Evolutionary conservation across 192 early-diverging fungal genomes (phyloP).

Genomic region (Funneliformis geosporum): DNA sequence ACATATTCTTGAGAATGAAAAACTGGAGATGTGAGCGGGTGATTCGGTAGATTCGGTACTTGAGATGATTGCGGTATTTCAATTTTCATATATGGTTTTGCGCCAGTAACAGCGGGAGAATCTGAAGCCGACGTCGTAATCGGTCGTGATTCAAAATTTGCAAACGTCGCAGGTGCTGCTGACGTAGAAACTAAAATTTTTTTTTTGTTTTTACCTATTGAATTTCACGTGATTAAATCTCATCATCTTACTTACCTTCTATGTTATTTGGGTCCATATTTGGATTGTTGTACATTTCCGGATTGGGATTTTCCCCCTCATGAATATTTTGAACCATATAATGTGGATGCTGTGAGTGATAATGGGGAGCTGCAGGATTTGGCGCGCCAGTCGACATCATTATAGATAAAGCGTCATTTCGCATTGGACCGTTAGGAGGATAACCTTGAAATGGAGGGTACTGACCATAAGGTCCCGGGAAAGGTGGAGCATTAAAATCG

Average conservation of each 20-base stretch:
- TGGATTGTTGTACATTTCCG: constrained; percentile 39
- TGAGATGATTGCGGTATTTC: constrained; percentile 2
- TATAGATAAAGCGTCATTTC: constrained; percentile 10
- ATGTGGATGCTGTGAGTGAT: constrained; percentile 19
- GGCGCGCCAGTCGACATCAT: constrained; percentile 9
- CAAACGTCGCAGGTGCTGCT: constrained; percentile 25
- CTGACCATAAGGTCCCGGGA: constrained; percentile 27
- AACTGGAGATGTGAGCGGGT: background rate
- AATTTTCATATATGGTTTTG: constrained; percentile 10
- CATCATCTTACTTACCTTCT: constrained; percentile 9
- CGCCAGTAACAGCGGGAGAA: background rate
- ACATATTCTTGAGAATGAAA: constrained; percentile 33
- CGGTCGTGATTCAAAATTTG: constrained; percentile 33
- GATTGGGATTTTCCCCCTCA: constrained; percentile 42
- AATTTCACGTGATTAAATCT: constrained; percentile 16
- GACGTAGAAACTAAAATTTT: constrained; percentile 18
- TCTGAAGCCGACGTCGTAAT: background rate
- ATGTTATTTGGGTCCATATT: constrained; percentile 19
- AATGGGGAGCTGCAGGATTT: background rate
- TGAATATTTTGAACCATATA: constrained; percentile 47
- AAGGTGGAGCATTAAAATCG: constrained; percentile 32
- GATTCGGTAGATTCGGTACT: background rate
- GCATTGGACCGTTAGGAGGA: constrained; percentile 17
- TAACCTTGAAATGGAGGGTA: constrained; percentile 22
- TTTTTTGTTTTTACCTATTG: constrained; percentile 5